Conservation (phyloP, 345 rosid species). For the Eucalyptus regnans region DNA sequence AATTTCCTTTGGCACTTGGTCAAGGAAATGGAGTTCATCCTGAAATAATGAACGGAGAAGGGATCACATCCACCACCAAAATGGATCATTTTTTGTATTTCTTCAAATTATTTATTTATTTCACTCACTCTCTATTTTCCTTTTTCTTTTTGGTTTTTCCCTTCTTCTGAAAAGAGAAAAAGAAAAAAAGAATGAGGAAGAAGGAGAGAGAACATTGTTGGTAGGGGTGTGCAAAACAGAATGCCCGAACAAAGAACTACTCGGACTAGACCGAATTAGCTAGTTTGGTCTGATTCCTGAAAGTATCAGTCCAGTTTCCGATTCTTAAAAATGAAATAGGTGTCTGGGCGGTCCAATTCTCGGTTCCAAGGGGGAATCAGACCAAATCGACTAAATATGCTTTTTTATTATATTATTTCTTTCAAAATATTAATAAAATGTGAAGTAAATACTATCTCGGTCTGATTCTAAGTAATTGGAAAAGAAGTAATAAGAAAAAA, state of each 20-base stretch:
- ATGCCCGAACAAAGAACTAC: too few relatives aligned
- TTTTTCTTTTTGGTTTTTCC: neutral
- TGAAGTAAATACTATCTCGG: fast-evolving
- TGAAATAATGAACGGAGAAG: neutral
- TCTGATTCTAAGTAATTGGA: too few relatives aligned
- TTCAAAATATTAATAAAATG: too few relatives aligned
- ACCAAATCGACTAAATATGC: too few relatives aligned
- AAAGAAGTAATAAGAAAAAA: too few relatives aligned
- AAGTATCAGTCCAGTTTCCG: fast-evolving
- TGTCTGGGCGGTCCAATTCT: fast-evolving
- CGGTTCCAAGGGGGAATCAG: fast-evolving
- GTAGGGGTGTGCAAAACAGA: too few relatives aligned
- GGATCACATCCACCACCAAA: neutral
- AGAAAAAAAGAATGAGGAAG: neutral
- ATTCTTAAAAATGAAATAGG: too few relatives aligned
- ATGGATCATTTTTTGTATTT: neutral
- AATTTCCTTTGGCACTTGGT: neutral
- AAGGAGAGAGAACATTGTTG: too few relatives aligned
- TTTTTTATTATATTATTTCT: too few relatives aligned
- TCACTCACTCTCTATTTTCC: neutral
- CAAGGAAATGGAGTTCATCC: neutral
- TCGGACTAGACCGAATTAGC: fast-evolving
- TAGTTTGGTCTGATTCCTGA: fast-evolving
- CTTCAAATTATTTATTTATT: neutral
- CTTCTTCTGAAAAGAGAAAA: neutral